Evolutionary conservation across 73 alveolate species (phyloP), one percentile per base, ranked within the genome.

Genomic region (Uronychia setigera): DNA sequence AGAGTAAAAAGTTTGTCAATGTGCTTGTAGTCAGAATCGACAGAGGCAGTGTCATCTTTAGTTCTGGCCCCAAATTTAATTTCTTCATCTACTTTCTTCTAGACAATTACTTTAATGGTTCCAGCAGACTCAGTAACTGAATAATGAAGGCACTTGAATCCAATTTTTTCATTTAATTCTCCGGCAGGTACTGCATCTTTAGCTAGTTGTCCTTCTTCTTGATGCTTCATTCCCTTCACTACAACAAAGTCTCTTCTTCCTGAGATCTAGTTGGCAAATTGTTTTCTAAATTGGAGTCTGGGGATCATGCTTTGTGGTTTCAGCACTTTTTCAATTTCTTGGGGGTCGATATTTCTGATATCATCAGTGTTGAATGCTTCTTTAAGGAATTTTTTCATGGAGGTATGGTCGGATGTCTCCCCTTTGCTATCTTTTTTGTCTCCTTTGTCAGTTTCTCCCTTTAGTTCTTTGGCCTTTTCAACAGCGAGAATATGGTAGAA

Each of bases 41-140:
- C 84, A 58, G 57, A 78, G 58, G 95, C 95, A 25, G 92, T 84
- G 9, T 81, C 91, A 58, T 89, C 89, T 0, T 57, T 46, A 0
- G 95, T 89, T 60, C 95, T 83, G 26, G 82, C 89, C 29, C 92
- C 95, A 26, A 89, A 28, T 28, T 35, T 26, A 5, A 79, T 88
- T 11, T n/a, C 58, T 59, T 26, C 33, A 13, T 80, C 67, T 31
- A 67, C 75, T 46, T 89, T 89, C 67, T 84, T 89, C 35, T 35
- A 57, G 29, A 89, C 74, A 28, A 60, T 82, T 13, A 78, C 86
- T 28, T 89, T 88, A 14, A 89, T 29, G 1, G 27, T 29, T 35
- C 95, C 95, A 33, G 75, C 34, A 0, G 80, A 11, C 79, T 89
- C 95, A 84, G 86, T 83, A 11, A 89, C 91, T 26, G 95, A 89